Evolutionary conservation across 768 basidiomycete species (phyloP).

Genomic region (Suillus lakei): DNA sequence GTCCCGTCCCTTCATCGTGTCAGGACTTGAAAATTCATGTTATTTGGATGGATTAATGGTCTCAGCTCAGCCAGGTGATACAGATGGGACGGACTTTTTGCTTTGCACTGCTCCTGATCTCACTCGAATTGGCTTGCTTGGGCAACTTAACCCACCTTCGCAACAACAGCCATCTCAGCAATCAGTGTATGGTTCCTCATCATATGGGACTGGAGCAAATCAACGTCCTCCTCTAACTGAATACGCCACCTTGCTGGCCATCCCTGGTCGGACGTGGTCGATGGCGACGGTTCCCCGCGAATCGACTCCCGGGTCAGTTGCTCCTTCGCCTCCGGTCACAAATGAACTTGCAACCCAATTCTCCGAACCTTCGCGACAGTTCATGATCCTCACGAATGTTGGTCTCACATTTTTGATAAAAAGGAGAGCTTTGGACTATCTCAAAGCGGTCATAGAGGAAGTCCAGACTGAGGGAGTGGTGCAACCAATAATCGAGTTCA

Average conservation of each 20-base stretch:
- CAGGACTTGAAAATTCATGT: slow-evolving; percentile 62
- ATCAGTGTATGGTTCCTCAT: slow-evolving; percentile 42
- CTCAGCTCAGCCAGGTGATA: slow-evolving; percentile 75
- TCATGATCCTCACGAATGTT: slow-evolving; percentile 87
- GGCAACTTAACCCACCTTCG: slow-evolving; percentile 57
- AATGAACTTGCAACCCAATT: slow-evolving; percentile 88
- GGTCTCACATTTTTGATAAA: slow-evolving; percentile 83
- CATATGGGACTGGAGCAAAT: slow-evolving; percentile 44
- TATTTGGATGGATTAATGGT: slow-evolving; percentile 71
- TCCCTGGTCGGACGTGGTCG: slow-evolving; percentile 86
- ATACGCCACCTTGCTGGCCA: slow-evolving; percentile 74
- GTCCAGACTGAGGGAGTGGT: slow-evolving; percentile 76
- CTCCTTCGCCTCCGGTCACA: slow-evolving; percentile 57
- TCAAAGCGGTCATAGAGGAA: slow-evolving; percentile 82
- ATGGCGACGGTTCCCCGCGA: slow-evolving; percentile 61
- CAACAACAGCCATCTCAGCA: slow-evolving; percentile 43
- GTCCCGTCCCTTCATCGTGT: slow-evolving; percentile 62
- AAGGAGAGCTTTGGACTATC: slow-evolving; percentile 82
- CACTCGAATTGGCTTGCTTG: slow-evolving; percentile 70
- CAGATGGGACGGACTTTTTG: slow-evolving; percentile 74
- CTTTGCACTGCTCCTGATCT: slow-evolving; percentile 79
- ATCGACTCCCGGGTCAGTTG: slow-evolving; percentile 37
- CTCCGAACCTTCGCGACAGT: slow-evolving; percentile 73
- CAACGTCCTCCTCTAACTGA: slow-evolving; percentile 75
- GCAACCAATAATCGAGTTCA: slow-evolving; percentile 82